Evolutionary conservation across 78 protist species (phyloP).

Genomic region (Paratrimastix pyriformis): DNA sequence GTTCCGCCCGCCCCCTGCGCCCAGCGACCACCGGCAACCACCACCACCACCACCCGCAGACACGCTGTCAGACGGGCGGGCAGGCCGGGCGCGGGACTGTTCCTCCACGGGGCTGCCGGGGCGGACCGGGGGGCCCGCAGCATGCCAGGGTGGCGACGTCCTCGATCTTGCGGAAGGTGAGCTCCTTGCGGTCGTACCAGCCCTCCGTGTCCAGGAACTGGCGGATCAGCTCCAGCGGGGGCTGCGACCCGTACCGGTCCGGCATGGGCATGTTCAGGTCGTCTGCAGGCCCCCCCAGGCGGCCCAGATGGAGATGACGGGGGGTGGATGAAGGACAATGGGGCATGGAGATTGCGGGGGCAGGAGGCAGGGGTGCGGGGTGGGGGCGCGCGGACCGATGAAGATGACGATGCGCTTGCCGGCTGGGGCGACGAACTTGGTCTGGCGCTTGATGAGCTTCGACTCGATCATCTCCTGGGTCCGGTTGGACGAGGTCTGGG

Average conservation of each 20-base stretch:
- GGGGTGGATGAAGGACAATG: conserved; percentile 10
- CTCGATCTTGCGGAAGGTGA: neutral
- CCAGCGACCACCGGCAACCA: too few relatives aligned
- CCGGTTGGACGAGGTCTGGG: conserved; percentile 1
- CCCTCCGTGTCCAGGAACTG: conserved; percentile 30
- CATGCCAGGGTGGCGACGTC: neutral
- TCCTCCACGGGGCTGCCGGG: neutral
- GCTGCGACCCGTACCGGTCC: conserved; percentile 43
- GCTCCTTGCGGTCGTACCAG: conserved; percentile 16
- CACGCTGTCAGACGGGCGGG: too few relatives aligned
- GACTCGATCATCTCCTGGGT: conserved; percentile 19
- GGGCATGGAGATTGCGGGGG: too few relatives aligned
- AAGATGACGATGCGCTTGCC: neutral
- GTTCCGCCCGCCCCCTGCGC: conserved; percentile 73
- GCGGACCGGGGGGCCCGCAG: conserved; percentile 27
- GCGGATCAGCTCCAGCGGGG: conserved; percentile 36
- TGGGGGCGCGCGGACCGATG: too few relatives aligned
- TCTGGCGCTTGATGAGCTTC: neutral
- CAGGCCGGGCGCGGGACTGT: too few relatives aligned
- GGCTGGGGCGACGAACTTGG: neutral
- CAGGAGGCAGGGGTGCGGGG: too few relatives aligned
- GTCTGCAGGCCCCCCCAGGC: too few relatives aligned
- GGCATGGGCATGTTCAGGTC: conserved; percentile 29
- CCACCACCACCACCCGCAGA: too few relatives aligned
- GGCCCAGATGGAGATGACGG: neutral